Base-by-base conservation (phyloP, 2,329 filamentous ascomycete genomes). In the Didymella pinodella region DNA sequence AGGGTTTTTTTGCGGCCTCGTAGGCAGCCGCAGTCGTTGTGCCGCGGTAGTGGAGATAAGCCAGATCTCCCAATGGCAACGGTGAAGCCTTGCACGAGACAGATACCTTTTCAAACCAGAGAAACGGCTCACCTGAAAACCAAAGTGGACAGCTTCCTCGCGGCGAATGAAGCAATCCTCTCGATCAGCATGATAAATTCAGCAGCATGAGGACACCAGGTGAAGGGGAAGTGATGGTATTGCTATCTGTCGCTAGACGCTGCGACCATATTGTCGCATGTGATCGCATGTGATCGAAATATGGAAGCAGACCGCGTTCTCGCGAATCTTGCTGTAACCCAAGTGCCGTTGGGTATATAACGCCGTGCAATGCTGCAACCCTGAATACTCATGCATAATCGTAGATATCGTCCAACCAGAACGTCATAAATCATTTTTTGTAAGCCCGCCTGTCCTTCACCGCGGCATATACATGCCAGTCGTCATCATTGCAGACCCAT, bases 401-500 rank as follows among this genome's bases (percentile, higher is more conserved):
- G 26, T 54, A 26, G 29, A 50, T 22, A 31, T 59, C 32, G 47
- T 36, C 47, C 51, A 50, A 43, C 40, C 34, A 25, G 34, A 36
- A 47, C 14, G 20, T 54, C 50, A n/a, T 47, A 49, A 59, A 47
- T 54, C 46, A n/a, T 36, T 51, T 50, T 29, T n/a, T 6, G 7
- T 4, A 3, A 34, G 22, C 28, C 40, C 40, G 41, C n/a, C 7
- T 31, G 25, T 47, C 50, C 41, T 47, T 66, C 55, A 69, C 29
- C 68, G 67, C 48, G 67, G 68, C 65, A 70, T 64, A 40, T 70
- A 68, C 57, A 67, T 62, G 48, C 68, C 68, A 8, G 67, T 66
- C n/a, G 64, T 67, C 43, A 65, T 61, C 68, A 70, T 70, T 46
- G 67, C 59, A 14, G 65, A 62, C 26, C 68, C 68, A 31, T 70